These are phyloP conservation scores for Henckelia pumila DNA, from an alignment of 257 asterid species.

Conservation along the genomic window DNA sequence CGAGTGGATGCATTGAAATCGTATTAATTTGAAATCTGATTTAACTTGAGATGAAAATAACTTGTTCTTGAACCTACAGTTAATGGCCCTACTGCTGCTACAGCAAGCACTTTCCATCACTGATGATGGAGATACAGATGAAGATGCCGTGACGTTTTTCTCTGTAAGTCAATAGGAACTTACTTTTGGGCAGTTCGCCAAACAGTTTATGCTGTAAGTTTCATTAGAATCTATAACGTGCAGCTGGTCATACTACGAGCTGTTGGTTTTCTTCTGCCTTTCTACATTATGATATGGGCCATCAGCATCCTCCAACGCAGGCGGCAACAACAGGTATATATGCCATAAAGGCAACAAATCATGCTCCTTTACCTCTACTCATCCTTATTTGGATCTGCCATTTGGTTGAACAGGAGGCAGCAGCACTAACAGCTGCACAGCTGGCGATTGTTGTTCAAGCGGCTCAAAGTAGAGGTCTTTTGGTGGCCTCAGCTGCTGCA, in stretches of 20 bases:
- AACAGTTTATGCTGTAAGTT: background rate
- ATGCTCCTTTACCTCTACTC: background rate
- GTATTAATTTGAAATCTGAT: background rate
- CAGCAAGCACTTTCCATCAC: constrained; percentile 80
- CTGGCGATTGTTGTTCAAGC: constrained; percentile 83
- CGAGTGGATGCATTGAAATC: background rate
- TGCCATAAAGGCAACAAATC: background rate
- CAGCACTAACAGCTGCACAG: constrained; percentile 77
- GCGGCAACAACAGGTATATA: constrained; percentile 76
- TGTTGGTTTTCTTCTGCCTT: constrained; percentile 91
- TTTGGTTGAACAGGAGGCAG: constrained; percentile 66
- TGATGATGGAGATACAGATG: constrained; percentile 61
- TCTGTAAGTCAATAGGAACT: background rate
- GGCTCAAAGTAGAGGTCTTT: constrained; percentile 69
- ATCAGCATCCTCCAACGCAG: constrained; percentile 83
- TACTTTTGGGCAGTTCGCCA: background rate
- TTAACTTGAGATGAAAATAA: background rate
- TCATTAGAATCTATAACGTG: background rate
- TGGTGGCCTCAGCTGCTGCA: constrained; percentile 47
- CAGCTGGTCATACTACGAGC: constrained; percentile 92
- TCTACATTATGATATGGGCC: constrained; percentile 96
- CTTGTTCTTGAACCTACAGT: constrained; percentile 44
- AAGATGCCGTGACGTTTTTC: constrained; percentile 5
- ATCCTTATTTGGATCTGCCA: background rate
- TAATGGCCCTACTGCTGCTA: constrained; percentile 92